Evolutionary conservation across 1,284 basidiomycete species (phyloP).

Genomic region (Apiotrichum porosum): DNA sequence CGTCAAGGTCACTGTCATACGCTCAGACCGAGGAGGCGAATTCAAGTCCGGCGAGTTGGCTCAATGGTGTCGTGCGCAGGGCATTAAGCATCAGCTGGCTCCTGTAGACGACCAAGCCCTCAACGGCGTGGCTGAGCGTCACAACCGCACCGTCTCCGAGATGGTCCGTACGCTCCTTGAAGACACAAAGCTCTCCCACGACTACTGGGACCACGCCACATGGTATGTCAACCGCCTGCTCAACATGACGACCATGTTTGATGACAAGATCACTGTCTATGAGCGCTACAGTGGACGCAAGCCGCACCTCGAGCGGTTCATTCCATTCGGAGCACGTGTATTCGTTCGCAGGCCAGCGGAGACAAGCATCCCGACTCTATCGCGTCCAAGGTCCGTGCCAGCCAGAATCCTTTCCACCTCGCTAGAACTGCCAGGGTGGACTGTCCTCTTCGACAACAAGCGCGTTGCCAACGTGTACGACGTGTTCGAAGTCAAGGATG

Average conservation of each 20-base stretch:
- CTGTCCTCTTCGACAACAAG: no score
- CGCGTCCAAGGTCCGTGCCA: no score
- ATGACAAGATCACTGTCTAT: conserved; percentile 5
- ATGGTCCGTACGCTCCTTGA: conserved; percentile 7
- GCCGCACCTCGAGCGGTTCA: not conserved
- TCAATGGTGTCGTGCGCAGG: no score
- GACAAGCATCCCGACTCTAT: no score
- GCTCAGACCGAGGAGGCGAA: conserved; percentile 2
- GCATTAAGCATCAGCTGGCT: conserved; percentile 2
- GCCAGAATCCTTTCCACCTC: no score
- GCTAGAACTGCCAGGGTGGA: no score
- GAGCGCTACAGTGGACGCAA: not conserved
- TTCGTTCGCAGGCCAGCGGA: no score
- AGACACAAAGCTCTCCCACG: not conserved
- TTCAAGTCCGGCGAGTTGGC: not conserved
- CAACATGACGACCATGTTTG: conserved; percentile 7
- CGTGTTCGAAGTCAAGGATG: no score
- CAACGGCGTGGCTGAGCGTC: conserved; percentile 37
- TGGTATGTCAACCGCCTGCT: conserved; percentile 5
- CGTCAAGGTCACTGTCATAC: not conserved
- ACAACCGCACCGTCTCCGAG: conserved; percentile 29
- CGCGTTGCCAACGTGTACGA: no score
- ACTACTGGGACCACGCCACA: conserved; percentile 11
- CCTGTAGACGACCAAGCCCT: conserved; percentile 26
- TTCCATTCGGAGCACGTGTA: not conserved